phyloP scores from a whole-genome alignment of 257 asterid genomes.

The Verbena officinalis region DNA sequence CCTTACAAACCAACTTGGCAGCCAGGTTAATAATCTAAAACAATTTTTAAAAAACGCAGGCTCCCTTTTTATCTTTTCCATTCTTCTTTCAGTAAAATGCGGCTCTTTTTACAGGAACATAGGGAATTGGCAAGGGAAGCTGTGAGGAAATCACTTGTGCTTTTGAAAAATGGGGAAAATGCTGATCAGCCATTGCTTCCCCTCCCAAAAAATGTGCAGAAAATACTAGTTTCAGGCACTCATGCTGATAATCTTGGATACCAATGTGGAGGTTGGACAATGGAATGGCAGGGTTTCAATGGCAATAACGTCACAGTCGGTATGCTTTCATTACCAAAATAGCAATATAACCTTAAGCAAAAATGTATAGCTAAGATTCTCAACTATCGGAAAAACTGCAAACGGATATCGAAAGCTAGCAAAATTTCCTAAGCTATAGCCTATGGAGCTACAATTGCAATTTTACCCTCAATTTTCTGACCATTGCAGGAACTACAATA shows the following conservation, averaged over 20 bases:
- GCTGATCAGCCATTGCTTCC: constrained; percentile 46
- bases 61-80: not conserved
- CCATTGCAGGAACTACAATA: constrained; percentile 56
- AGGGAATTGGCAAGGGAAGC: constrained; percentile 63
- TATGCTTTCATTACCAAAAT: constrained; percentile 22
- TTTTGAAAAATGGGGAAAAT: constrained; percentile 57
- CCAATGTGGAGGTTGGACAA: constrained; percentile 76
- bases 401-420: too few relatives aligned
- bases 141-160: constrained; percentile 67
- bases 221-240: constrained; percentile 57
- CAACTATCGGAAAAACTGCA: too few relatives aligned
- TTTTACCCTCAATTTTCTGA: not conserved
- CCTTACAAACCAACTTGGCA: constrained; percentile 41
- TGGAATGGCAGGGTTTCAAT: constrained; percentile 59
- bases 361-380: not conserved
- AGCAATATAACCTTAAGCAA: constrained; percentile 3
- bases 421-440: too few relatives aligned
- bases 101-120: constrained; percentile 45
- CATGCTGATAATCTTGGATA: constrained; percentile 65
- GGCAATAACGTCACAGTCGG: constrained; percentile 59
- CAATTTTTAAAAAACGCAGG: not conserved
- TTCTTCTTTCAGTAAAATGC: not conserved
- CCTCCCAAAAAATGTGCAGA: constrained; percentile 44
- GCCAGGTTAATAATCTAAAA: constrained; percentile 35
- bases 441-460: not conserved